phyloP scores from a whole-genome alignment of 2,329 filamentous ascomycete genomes.

The Hymenoscyphus scutula region DNA sequence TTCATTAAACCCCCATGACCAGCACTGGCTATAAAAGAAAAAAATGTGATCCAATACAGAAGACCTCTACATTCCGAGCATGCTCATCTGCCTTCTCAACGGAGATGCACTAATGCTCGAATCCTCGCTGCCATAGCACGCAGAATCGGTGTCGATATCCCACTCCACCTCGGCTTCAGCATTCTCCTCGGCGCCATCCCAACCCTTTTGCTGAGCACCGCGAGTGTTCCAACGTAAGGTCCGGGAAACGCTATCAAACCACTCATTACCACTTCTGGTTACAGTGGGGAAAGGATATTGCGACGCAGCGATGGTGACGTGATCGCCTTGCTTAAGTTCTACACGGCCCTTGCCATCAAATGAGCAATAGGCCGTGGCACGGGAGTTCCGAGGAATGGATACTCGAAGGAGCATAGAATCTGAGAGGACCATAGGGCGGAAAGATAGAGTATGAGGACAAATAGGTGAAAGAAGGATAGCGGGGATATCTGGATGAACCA shows the following conservation, averaged over 20 bases:
- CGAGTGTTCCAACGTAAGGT: conserved; percentile 94
- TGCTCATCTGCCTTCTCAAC: conserved; percentile 69
- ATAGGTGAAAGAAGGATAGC: conserved; percentile 96
- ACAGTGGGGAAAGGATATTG: conserved; percentile 98
- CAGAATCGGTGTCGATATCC: conserved; percentile 91
- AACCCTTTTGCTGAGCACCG: conserved; percentile 88
- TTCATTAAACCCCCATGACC: neutral
- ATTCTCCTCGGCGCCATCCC: conserved; percentile 48
- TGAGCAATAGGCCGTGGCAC: conserved; percentile 92
- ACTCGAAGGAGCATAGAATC: conserved; percentile 92
- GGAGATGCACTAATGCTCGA: conserved; percentile 66
- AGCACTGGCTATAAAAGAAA: neutral
- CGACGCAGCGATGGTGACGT: conserved; percentile 92
- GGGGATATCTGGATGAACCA: conserved; percentile 95
- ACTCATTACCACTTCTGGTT: conserved; percentile 83
- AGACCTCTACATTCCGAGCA: conserved; percentile 56
- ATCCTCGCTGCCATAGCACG: conserved; percentile 70
- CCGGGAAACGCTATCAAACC: conserved; percentile 93
- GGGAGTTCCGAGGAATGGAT: conserved; percentile 77
- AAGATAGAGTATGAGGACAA: conserved; percentile 94
- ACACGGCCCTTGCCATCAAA: conserved; percentile 97
- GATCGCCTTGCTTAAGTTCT: conserved; percentile 88
- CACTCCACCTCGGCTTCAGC: conserved; percentile 62
- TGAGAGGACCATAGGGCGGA: conserved; percentile 95
- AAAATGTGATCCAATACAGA: neutral